Evolutionary conservation across 768 basidiomycete species (phyloP).

Genomic region (Chalciporus sphaerocephalus): DNA sequence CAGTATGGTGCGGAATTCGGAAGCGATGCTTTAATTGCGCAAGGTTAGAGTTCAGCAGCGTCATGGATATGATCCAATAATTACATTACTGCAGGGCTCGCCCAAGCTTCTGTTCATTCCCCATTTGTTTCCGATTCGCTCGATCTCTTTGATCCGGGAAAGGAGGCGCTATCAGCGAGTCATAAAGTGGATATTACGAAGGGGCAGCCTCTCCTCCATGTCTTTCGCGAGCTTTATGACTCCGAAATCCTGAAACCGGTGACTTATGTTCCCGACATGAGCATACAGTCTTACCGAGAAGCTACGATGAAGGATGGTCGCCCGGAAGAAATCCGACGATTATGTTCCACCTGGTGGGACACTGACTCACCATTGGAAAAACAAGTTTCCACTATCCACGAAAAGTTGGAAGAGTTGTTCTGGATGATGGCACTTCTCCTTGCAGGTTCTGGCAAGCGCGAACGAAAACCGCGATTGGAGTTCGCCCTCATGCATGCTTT

Average conservation of each 20-base stretch:
- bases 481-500: conserved; percentile 61
- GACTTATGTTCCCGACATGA: conserved; percentile 47
- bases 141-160: conserved; percentile 19
- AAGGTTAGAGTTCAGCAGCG: conserved; percentile 33
- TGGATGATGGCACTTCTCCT: conserved; percentile 47
- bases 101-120: conserved; percentile 44
- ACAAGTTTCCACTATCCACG: conserved; percentile 24
- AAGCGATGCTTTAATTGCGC: conserved; percentile 45
- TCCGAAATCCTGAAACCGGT: conserved; percentile 45
- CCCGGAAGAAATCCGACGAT: conserved; percentile 40
- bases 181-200: conserved; percentile 14
- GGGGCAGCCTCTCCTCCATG: conserved; percentile 43
- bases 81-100: conserved; percentile 34
- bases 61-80: not conserved
- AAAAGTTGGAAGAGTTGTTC: conserved; percentile 46
- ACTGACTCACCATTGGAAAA: conserved; percentile 30
- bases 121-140: conserved; percentile 31
- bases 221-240: conserved; percentile 49
- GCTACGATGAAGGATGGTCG: conserved; percentile 37
- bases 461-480: conserved; percentile 46
- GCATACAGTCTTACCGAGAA: conserved; percentile 35
- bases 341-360: conserved; percentile 39
- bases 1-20: conserved; percentile 55
- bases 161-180: not conserved
- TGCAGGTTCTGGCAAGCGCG: conserved; percentile 43